Percentiles rank a stretch among this genome's conserved stretches.
Evolutionary conservation across 2,329 filamentous ascomycete genomes (phyloP).

Genomic region (Magnaporthales sp.): DNA sequence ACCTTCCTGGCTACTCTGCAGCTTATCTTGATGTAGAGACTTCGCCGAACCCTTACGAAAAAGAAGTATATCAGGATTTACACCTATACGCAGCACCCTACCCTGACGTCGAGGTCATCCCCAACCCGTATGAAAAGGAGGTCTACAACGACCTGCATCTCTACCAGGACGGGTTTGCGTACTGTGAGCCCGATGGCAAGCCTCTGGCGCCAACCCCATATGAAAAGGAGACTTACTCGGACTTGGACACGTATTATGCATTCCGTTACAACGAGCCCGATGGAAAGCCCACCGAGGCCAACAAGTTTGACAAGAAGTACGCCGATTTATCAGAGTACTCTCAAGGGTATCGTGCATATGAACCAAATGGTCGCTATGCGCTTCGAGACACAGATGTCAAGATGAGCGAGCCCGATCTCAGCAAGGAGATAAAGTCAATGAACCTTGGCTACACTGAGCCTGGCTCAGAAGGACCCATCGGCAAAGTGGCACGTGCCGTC

Average conservation of each 20-base stretch:
- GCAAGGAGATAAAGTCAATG: not conserved
- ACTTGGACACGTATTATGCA: slow-evolving; percentile 26
- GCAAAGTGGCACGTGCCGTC: not conserved
- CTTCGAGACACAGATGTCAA: not conserved
- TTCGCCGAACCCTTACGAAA: slow-evolving; percentile 22
- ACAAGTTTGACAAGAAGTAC: slow-evolving; percentile 25
- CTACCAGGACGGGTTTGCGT: slow-evolving; percentile 17
- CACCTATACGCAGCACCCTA: slow-evolving; percentile 18
- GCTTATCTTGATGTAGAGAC: slow-evolving; percentile 6
- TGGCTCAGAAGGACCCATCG: not conserved
- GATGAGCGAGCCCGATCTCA: not conserved
- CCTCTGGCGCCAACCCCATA: slow-evolving; percentile 22
- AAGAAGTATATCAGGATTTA: slow-evolving; percentile 30
- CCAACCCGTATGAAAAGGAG: slow-evolving; percentile 22
- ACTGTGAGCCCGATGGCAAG: slow-evolving; percentile 30
- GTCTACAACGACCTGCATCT: slow-evolving; percentile 29
- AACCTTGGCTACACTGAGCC: not conserved
- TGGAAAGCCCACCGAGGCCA: slow-evolving; percentile 10
- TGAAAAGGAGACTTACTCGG: slow-evolving; percentile 28
- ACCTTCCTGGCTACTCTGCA: not conserved
- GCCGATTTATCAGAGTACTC: slow-evolving; percentile 26
- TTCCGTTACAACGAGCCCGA: slow-evolving; percentile 24
- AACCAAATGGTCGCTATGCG: not conserved
- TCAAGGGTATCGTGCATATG: not conserved
- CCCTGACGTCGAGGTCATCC: not conserved